These are phyloP conservation scores for Sonneratia alba DNA, from an alignment of 345 rosid species.

Conservation along the genomic window DNA sequence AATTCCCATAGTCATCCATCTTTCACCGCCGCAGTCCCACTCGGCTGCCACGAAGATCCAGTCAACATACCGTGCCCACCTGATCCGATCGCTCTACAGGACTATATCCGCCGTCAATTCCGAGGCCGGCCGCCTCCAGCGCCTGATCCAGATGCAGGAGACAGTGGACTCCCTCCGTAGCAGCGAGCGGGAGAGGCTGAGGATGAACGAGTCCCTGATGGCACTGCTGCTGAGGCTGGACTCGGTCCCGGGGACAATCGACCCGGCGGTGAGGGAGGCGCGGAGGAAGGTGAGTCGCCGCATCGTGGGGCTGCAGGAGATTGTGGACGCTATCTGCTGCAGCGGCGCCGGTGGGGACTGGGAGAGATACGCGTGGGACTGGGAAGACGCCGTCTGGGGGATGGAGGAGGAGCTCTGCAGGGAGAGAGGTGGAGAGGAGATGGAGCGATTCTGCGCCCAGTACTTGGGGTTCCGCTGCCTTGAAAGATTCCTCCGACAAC, in stretches of 20 bases:
- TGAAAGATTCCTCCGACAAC: conserved; percentile 61
- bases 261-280: conserved; percentile 64
- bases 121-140: conserved; percentile 51
- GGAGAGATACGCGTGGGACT: conserved; percentile 18
- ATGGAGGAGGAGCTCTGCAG: conserved; percentile 56
- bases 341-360: conserved; percentile 11
- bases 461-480: conserved; percentile 82
- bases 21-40: conserved; percentile 15
- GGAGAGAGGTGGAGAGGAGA: conserved; percentile 72
- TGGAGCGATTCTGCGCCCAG: conserved; percentile 78
- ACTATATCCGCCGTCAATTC: conserved; percentile 39
- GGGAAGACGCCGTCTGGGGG: conserved; percentile 49
- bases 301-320: conserved; percentile 84
- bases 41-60: conserved; percentile 62
- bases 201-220: conserved; percentile 78
- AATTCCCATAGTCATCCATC: conserved; percentile 14
- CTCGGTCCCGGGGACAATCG: conserved; percentile 72
- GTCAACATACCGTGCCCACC: conserved; percentile 49
- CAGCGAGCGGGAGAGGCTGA: conserved; percentile 50
- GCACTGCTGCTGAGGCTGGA: conserved; percentile 65
- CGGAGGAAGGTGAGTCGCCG: conserved; percentile 74
- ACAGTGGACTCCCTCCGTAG: conserved; percentile 69
- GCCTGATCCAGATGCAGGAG: conserved; percentile 69
- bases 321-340: conserved; percentile 53
- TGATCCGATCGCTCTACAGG: conserved; percentile 46